Conservation (phyloP, 768 basidiomycete genomes). For the Pisolithus tinctorius region DNA sequence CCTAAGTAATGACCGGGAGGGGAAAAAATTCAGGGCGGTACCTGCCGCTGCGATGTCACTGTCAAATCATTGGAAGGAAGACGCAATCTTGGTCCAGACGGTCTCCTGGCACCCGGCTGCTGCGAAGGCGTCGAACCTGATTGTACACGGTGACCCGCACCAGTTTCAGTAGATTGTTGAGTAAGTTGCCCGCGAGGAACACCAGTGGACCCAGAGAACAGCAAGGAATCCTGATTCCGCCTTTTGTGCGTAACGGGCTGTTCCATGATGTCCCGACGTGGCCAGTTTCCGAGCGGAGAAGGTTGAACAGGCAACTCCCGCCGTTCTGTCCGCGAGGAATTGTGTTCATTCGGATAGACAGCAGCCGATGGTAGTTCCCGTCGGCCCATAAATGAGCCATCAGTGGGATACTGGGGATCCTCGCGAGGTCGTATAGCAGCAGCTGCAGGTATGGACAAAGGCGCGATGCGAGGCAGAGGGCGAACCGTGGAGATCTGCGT, state of each 20-base stretch:
- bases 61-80: constrained; percentile 14
- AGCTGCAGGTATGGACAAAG: constrained; percentile 8
- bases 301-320: constrained; percentile 13
- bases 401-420: constrained; percentile 6
- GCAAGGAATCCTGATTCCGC: not conserved
- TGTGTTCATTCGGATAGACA: constrained; percentile 28
- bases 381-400: constrained; percentile 5
- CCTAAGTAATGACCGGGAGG: not conserved
- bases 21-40: constrained; percentile 8
- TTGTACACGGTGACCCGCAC: not conserved
- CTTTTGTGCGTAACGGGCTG: constrained; percentile 14
- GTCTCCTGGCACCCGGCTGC: constrained; percentile 23
- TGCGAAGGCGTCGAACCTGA: not conserved
- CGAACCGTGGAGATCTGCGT: not conserved
- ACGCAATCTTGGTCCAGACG: constrained; percentile 26
- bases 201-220: not conserved
- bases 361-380: constrained; percentile 17
- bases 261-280: constrained; percentile 34
- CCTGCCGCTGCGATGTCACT: constrained; percentile 10
- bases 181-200: not conserved
- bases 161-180: not conserved
- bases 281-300: constrained; percentile 50
- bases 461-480: constrained; percentile 9
- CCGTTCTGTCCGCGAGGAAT: constrained; percentile 11
- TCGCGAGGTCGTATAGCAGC: constrained; percentile 7